Evolutionary conservation across 164 flowering plant genomes (phyloP).

Genomic region (grape (Vitis vinifera)): DNA sequence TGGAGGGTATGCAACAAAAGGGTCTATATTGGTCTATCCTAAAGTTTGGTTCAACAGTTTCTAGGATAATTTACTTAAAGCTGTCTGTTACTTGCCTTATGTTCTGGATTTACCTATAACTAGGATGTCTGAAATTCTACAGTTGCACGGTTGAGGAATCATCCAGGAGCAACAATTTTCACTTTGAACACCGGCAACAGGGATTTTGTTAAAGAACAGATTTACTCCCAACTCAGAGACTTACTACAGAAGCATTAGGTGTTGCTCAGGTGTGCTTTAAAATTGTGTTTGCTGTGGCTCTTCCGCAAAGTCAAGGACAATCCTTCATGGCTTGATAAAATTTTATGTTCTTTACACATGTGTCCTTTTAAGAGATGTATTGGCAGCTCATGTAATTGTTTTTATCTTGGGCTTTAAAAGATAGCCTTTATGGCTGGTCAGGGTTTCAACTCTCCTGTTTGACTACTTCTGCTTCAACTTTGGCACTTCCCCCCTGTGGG

Average conservation of each 20-base stretch:
- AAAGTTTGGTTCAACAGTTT: too few relatives aligned
- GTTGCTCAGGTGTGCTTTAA: not conserved
- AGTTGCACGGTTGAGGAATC: constrained; percentile 81
- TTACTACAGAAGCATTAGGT: constrained; percentile 32
- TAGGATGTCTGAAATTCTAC: constrained; percentile 16
- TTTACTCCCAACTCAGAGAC: constrained; percentile 42
- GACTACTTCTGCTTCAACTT: not conserved
- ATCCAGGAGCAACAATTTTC: constrained; percentile 62
- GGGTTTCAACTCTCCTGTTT: not conserved
- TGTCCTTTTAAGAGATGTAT: not conserved
- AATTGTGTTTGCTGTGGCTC: not conserved
- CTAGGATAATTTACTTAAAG: too few relatives aligned
- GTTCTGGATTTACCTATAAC: not conserved
- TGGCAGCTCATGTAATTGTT: too few relatives aligned
- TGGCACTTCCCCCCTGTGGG: too few relatives aligned
- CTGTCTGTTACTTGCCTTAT: not conserved
- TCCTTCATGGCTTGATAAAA: not conserved
- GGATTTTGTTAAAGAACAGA: constrained; percentile 48
- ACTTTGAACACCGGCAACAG: constrained; percentile 54
- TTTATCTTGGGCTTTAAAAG: too few relatives aligned
- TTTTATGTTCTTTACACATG: not conserved
- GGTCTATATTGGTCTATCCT: too few relatives aligned
- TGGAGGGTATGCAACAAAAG: too few relatives aligned
- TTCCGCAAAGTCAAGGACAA: not conserved
- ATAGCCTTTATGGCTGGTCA: too few relatives aligned